phyloP scores from a whole-genome alignment of 805 yeast genomes.

The Myxozyma neglecta region DNA sequence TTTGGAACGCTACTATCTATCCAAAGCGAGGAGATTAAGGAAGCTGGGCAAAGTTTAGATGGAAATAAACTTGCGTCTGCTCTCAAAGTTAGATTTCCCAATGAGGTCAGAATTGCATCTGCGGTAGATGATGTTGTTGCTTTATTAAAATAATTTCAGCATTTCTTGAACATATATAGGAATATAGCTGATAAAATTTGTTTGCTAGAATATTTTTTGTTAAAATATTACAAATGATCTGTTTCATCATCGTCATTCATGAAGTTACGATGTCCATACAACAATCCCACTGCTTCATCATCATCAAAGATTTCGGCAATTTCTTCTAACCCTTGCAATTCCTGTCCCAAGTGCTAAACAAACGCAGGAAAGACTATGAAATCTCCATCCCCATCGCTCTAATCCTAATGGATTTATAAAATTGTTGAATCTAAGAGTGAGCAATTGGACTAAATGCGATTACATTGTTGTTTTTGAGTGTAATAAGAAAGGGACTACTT shows the following conservation, averaged over 20 bases:
- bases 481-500: conserved; percentile 33
- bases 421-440: conserved; percentile 34
- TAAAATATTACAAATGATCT: neutral
- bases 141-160: neutral
- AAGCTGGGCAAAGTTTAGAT: conserved; percentile 23
- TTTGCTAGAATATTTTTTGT: neutral
- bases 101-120: conserved; percentile 10
- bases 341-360: conserved; percentile 14
- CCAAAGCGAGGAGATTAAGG: conserved; percentile 8
- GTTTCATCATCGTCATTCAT: neutral
- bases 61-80: conserved; percentile 11
- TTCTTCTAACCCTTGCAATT: conserved; percentile 48
- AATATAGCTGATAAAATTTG: neutral
- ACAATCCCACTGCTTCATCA: conserved; percentile 4
- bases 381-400: conserved; percentile 46
- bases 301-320: conserved; percentile 48
- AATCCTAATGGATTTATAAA: conserved; percentile 45
- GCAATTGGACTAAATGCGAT: conserved; percentile 37
- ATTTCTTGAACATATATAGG: neutral
- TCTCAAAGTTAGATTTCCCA: conserved; percentile 5
- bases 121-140: conserved; percentile 18
- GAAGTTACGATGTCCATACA: neutral
- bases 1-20: conserved; percentile 56
- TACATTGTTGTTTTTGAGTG: conserved; percentile 35
- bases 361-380: conserved; percentile 43